Evolutionary conservation across 352 stramenopile species (phyloP), one percentile per base, ranked within the genome.

Genomic region (Globisporangium nunn): DNA sequence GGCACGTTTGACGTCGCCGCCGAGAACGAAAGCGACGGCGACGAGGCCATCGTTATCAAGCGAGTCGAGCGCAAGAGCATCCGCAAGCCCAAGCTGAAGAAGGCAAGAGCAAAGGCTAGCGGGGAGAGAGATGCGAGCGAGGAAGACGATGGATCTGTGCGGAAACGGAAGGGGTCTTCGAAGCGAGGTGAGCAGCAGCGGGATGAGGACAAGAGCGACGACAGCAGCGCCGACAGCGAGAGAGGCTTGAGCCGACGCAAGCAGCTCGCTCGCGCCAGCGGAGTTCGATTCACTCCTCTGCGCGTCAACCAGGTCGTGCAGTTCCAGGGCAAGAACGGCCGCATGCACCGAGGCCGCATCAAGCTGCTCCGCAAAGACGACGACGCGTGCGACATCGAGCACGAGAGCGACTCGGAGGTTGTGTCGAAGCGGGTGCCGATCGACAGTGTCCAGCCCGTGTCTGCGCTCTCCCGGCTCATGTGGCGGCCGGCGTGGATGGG

Each of bases 361-460:
- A 74, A 72, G 48, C 49, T 67, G 23, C 52, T 86, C 11, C 74
- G 73, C 31, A 54, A 70, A 17, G 68, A 80, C 11, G 66, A 82
- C 18, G 56, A 68, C 11, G 59, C 58, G 23, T 88, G 75, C 43
- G 78, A 88, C 37, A 69, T 87, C n/a, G 72, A 77, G 55, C 78
- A 88, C 46, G 76, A 81, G 56, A 85, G 69, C 39, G 74, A 87
- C 53, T 50, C 52, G 1, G 75, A 79, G 4, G 66, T 59, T 2
- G 52, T 88, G 0, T 81, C 72, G 0, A 82, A 84, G 39, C 72
- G 74, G 11, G 68, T 87, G 1, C 54, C 70, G 4, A 57, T 75
- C 0, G 61, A 72, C 14, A 56, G 60, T 5, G 58, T 87, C 43
- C 61, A 56, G 0, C 52, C 67, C 0, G 63, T 70, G 14, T 70